Evolutionary conservation across 345 rosid genomes (phyloP).

Genomic region (Populus davidiana): DNA sequence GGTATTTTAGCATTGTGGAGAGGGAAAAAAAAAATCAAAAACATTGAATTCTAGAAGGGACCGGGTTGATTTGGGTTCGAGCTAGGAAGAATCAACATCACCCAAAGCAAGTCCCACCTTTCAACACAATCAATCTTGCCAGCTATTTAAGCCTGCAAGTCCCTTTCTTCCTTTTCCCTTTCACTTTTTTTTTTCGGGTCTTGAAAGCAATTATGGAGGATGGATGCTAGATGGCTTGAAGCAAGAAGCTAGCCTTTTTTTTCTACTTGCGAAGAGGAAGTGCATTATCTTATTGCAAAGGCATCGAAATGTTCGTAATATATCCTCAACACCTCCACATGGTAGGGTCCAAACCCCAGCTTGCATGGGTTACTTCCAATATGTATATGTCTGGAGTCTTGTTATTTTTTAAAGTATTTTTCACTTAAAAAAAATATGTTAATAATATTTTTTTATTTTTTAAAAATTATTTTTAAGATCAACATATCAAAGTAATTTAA

Average conservation of each 20-base stretch:
- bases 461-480: no score
- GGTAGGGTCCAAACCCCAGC: conserved; percentile 10
- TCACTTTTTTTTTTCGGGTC: background rate
- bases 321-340: background rate
- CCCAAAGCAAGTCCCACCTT: background rate
- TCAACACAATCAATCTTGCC: background rate
- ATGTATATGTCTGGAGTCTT: no score
- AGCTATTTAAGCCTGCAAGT: background rate
- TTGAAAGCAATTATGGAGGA: background rate
- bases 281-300: background rate
- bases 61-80: background rate
- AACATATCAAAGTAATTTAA: no score
- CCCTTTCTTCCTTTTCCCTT: background rate
- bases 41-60: background rate
- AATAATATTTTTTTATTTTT: no score
- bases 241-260: background rate
- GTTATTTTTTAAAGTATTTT: no score
- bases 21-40: no score
- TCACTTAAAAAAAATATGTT: no score
- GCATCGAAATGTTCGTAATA: background rate
- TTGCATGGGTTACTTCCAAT: no score
- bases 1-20: background rate
- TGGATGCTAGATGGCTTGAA: background rate
- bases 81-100: background rate
- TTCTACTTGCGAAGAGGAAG: no score